These are phyloP conservation scores for Oldenlandia corymbosa DNA, from an alignment of 257 asterid genomes.

Conservation along the genomic window DNA sequence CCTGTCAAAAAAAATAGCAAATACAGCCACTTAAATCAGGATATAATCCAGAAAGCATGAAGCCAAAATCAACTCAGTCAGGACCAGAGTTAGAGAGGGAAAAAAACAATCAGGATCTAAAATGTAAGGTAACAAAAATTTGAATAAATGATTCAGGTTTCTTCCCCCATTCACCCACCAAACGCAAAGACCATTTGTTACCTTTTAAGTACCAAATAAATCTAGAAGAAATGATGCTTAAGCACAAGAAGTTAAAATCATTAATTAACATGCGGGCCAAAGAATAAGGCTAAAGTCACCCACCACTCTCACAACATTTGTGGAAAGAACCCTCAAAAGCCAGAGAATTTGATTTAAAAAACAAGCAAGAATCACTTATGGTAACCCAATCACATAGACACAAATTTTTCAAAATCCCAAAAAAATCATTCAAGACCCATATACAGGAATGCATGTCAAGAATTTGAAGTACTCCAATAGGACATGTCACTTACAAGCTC, in stretches of 20 bases:
- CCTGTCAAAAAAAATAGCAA: slow-evolving; percentile 40
- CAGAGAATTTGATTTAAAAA: too few species aligned
- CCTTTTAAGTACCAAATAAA: too few species aligned
- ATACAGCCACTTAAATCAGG: neutral
- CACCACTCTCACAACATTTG: neutral
- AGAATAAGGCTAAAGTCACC: neutral
- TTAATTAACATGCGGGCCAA: neutral
- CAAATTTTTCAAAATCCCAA: neutral
- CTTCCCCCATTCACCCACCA: too few species aligned
- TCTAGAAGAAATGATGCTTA: too few species aligned
- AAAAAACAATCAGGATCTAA: neutral
- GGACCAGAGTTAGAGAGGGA: too few species aligned
- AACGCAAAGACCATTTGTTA: too few species aligned
- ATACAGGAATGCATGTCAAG: neutral
- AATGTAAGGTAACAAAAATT: neutral
- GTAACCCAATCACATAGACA: neutral
- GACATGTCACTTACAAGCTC: slow-evolving; percentile 54
- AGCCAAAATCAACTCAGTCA: slow-evolving; percentile 5
- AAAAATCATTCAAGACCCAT: neutral
- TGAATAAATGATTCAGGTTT: neutral
- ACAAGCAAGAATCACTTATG: neutral
- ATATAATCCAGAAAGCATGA: slow-evolving; percentile 8
- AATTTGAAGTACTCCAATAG: neutral
- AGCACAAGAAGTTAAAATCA: neutral
- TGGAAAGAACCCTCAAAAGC: neutral